These are phyloP conservation scores for Sanghuangporus sanghuang DNA, from an alignment of 1,284 basidiomycete species.

Conservation along the genomic window DNA sequence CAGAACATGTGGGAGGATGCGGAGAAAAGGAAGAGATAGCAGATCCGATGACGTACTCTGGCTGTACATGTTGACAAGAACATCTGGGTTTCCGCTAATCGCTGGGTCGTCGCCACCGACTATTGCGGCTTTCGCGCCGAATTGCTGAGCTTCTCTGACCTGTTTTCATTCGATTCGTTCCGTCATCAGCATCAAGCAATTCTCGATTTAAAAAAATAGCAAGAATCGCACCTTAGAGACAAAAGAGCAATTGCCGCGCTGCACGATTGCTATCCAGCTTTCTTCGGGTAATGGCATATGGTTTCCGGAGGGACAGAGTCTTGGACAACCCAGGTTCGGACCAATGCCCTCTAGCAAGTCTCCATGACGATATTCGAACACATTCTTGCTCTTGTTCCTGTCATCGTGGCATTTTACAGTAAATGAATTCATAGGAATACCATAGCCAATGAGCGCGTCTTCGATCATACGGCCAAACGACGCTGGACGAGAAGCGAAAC, in stretches of 20 bases:
- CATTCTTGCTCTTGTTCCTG: constrained; percentile 11
- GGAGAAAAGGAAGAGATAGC: constrained; percentile 3
- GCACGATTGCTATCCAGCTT: constrained; percentile 81
- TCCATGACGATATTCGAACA: not conserved
- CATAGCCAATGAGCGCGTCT: constrained; percentile 68
- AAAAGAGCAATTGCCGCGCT: constrained; percentile 84
- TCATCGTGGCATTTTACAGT: constrained; percentile 46
- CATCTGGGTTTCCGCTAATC: constrained; percentile 62
- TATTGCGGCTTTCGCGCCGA: constrained; percentile 85
- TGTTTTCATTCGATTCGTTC: not conserved
- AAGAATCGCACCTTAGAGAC: constrained; percentile 55
- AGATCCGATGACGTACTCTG: constrained; percentile 47
- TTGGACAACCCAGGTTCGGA: constrained; percentile 57
- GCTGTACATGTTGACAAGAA: constrained; percentile 88
- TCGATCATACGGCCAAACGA: constrained; percentile 70
- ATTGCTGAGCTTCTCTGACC: constrained; percentile 67
- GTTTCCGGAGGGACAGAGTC: constrained; percentile 50
- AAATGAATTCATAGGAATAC: constrained; percentile 72
- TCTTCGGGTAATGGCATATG: constrained; percentile 53
- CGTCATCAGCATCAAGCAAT: constrained; percentile 11
- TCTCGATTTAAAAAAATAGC: not conserved
- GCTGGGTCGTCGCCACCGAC: constrained; percentile 77
- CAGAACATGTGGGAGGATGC: not conserved
- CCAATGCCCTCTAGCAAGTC: not conserved
- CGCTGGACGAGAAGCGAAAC: constrained; percentile 60